Percentiles rank a stretch among this genome's conserved stretches.
These are phyloP conservation scores for Brettanomyces sp. DNA, from an alignment of 805 yeast genomes.

Conservation along the genomic window DNA sequence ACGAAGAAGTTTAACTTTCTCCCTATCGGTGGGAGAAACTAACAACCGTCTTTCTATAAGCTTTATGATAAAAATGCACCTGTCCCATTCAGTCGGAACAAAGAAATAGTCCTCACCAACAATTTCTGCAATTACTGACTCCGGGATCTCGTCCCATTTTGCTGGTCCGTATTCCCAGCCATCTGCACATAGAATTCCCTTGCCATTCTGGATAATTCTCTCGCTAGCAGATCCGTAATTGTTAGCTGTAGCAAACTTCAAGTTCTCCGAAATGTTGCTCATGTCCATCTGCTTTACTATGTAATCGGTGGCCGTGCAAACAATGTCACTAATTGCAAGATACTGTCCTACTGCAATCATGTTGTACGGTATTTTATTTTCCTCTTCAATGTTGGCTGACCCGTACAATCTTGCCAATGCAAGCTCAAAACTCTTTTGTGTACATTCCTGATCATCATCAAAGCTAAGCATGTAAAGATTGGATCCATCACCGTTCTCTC, in stretches of 20 bases:
- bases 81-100: slow-evolving; percentile 47
- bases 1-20: slow-evolving; percentile 17
- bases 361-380: slow-evolving; percentile 27
- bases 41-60: slow-evolving; percentile 29
- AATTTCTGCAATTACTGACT: slow-evolving; percentile 31
- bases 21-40: slow-evolving; percentile 1
- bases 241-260: slow-evolving; percentile 33
- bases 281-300: slow-evolving; percentile 28
- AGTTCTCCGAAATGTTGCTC: slow-evolving; percentile 26
- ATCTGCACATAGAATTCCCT: slow-evolving; percentile 35
- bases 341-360: slow-evolving; percentile 44
- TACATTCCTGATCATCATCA: slow-evolving; percentile 33
- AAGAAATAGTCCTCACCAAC: slow-evolving; percentile 42
- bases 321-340: slow-evolving; percentile 35
- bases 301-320: slow-evolving; percentile 32
- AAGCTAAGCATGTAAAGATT: slow-evolving; percentile 23
- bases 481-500: not conserved
- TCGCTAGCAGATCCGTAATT: slow-evolving; percentile 40
- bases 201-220: slow-evolving; percentile 35
- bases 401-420: slow-evolving; percentile 42
- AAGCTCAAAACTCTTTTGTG: slow-evolving; percentile 37
- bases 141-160: slow-evolving; percentile 41
- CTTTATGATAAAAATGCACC: slow-evolving; percentile 37
- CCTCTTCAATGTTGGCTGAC: slow-evolving; percentile 23
- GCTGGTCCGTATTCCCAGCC: slow-evolving; percentile 40